These are phyloP conservation scores for Primulina tabacum DNA, from an alignment of 257 asterid genomes.

Conservation along the genomic window DNA sequence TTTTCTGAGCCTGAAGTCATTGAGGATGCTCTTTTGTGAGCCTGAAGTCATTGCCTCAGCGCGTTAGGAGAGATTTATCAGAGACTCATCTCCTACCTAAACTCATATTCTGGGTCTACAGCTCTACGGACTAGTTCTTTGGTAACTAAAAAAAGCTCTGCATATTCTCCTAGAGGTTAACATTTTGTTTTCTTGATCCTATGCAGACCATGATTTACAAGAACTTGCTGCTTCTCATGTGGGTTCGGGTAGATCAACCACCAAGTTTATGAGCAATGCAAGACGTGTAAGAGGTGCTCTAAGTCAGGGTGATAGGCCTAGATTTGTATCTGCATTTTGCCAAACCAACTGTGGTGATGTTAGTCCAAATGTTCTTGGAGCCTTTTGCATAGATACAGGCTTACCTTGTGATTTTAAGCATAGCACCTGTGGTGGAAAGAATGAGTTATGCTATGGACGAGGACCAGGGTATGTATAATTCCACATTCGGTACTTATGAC, in stretches of 20 bases:
- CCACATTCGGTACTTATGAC: neutral
- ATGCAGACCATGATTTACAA: conserved; percentile 79
- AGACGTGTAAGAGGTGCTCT: conserved; percentile 86
- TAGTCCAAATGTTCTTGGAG: conserved; percentile 98
- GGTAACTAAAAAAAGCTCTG: conserved; percentile 3
- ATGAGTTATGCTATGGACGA: conserved; percentile 91
- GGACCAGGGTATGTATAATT: conserved; percentile 84
- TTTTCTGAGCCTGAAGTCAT: neutral
- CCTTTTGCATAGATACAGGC: conserved; percentile 93
- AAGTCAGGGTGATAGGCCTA: conserved; percentile 67
- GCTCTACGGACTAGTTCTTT: neutral
- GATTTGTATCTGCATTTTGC: conserved; percentile 91
- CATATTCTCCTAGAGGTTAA: conserved; percentile 17
- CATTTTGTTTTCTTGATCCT: conserved; percentile 24
- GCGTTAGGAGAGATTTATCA: neutral
- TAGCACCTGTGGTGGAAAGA: conserved; percentile 96
- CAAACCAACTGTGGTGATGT: conserved; percentile 97
- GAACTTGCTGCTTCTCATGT: conserved; percentile 83
- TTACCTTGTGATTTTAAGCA: conserved; percentile 96
- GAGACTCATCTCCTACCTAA: neutral
- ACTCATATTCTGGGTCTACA: neutral
- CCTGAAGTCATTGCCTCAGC: neutral
- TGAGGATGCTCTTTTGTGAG: neutral
- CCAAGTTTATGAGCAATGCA: conserved; percentile 61
- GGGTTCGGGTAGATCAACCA: conserved; percentile 65